These are phyloP conservation scores for Sclerotinia sclerotiorum DNA, from an alignment of 2,329 filamentous ascomycete genomes.

Conservation along the genomic window DNA sequence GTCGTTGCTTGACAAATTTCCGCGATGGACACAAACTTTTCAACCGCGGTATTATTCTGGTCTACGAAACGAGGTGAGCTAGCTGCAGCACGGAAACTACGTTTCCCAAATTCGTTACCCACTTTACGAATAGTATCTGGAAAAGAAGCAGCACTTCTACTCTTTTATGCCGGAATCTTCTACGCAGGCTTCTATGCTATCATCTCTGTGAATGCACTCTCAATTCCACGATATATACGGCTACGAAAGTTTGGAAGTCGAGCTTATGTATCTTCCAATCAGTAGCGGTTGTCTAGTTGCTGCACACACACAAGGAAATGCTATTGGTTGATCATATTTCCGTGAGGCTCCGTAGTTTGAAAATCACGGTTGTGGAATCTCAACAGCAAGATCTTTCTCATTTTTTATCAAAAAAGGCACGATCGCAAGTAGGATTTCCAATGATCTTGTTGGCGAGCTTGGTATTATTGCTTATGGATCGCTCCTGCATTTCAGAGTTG, in stretches of 20 bases:
- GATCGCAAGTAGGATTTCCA: slow-evolving; percentile 51
- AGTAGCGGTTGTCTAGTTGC: slow-evolving; percentile 48
- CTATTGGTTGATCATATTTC: slow-evolving; percentile 64
- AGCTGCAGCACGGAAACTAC: slow-evolving; percentile 32
- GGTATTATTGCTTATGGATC: slow-evolving; percentile 53
- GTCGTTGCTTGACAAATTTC: slow-evolving; percentile 49
- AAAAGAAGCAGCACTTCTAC: slow-evolving; percentile 44
- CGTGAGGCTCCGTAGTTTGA: slow-evolving; percentile 55
- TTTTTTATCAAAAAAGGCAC: slow-evolving; percentile 52
- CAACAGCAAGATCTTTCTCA: slow-evolving; percentile 50
- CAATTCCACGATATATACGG: slow-evolving; percentile 37
- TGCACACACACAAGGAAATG: slow-evolving; percentile 52
- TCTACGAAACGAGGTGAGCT: slow-evolving; percentile 30
- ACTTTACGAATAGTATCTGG: slow-evolving; percentile 47
- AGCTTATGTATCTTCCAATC: slow-evolving; percentile 42
- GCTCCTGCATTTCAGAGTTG: slow-evolving; percentile 47
- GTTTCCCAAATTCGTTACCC: slow-evolving; percentile 44
- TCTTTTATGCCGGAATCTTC: slow-evolving; percentile 49
- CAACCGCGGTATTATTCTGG: slow-evolving; percentile 24
- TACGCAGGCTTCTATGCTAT: slow-evolving; percentile 55
- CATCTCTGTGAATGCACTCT: slow-evolving; percentile 49
- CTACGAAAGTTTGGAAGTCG: slow-evolving; percentile 30
- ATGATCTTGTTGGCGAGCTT: slow-evolving; percentile 52
- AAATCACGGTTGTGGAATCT: slow-evolving; percentile 53
- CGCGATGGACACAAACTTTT: slow-evolving; percentile 27